Evolutionary conservation across 345 rosid genomes (phyloP).

Genomic region (Acer negundo): DNA sequence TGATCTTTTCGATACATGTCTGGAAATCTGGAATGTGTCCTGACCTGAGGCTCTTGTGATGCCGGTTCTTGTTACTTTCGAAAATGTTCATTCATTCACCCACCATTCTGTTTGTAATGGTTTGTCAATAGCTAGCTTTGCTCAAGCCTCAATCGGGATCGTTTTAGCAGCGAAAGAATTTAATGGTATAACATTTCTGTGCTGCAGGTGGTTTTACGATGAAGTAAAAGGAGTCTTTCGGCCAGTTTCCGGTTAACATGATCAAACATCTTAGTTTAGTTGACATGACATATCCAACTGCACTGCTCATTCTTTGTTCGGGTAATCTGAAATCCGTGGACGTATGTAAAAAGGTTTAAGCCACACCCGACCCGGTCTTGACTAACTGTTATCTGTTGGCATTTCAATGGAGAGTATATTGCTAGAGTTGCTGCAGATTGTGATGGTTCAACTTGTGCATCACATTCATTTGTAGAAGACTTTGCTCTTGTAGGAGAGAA

Average conservation of each 20-base stretch:
- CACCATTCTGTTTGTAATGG: neutral
- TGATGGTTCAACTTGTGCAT: neutral
- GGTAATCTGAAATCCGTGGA: constrained; percentile 16
- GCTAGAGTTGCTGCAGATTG: neutral
- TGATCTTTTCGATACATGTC: neutral
- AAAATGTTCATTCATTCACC: neutral
- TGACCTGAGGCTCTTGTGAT: no score
- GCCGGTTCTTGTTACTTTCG: neutral
- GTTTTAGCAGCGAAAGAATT: neutral
- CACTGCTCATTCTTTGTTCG: constrained; percentile 23
- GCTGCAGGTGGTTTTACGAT: constrained; percentile 72
- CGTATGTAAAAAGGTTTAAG: neutral
- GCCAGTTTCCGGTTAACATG: constrained; percentile 48
- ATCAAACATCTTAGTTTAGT: constrained; percentile 10
- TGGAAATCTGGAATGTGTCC: neutral
- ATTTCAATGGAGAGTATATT: neutral
- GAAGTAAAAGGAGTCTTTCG: constrained; percentile 55
- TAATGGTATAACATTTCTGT: constrained; percentile 12
- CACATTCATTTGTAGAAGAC: neutral
- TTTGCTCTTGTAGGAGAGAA: neutral
- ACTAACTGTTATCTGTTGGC: neutral
- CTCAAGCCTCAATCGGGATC: no score
- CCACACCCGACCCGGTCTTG: neutral
- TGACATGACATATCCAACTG: neutral
- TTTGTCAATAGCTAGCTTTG: neutral